Evolutionary conservation across 495 filamentous ascomycete species (phyloP).

Genomic region (Chaetomidium leptoderma): DNA sequence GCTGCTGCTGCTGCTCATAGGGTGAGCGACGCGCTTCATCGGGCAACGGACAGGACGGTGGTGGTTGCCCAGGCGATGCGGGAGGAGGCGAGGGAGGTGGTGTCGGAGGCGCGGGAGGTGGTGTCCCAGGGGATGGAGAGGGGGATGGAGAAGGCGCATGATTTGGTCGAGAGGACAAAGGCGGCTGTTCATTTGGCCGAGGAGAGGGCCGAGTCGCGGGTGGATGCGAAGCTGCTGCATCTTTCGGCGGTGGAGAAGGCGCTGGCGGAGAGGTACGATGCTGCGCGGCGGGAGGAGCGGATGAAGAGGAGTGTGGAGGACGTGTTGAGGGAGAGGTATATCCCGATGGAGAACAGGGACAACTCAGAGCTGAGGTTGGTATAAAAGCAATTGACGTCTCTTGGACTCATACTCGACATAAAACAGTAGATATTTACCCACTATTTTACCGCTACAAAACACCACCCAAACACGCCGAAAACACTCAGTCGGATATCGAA

Average conservation of each 20-base stretch:
- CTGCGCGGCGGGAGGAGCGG: conserved; percentile 21
- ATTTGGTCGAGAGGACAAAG: conserved; percentile 21
- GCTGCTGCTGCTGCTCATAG: no score
- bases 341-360: conserved; percentile 40
- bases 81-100: conserved; percentile 23
- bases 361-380: conserved; percentile 28
- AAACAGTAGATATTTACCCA: no score
- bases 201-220: conserved; percentile 24
- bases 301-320: conserved; percentile 42
- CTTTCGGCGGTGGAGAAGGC: conserved; percentile 43
- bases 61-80: conserved; percentile 8
- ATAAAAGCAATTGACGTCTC: neutral
- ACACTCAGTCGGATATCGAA: conserved; percentile 5
- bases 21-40: conserved; percentile 13
- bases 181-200: conserved; percentile 29
- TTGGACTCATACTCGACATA: no score
- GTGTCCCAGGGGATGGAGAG: conserved; percentile 26
- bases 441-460: no score
- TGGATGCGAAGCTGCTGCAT: conserved; percentile 28
- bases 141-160: conserved; percentile 31
- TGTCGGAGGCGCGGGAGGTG: conserved; percentile 17
- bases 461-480: no score
- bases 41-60: conserved; percentile 1
- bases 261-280: conserved; percentile 46
- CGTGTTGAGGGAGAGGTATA: conserved; percentile 46